phyloP scores from a whole-genome alignment of 371 early-diverging fungal genomes.

The Nematocida homosporus region DNA sequence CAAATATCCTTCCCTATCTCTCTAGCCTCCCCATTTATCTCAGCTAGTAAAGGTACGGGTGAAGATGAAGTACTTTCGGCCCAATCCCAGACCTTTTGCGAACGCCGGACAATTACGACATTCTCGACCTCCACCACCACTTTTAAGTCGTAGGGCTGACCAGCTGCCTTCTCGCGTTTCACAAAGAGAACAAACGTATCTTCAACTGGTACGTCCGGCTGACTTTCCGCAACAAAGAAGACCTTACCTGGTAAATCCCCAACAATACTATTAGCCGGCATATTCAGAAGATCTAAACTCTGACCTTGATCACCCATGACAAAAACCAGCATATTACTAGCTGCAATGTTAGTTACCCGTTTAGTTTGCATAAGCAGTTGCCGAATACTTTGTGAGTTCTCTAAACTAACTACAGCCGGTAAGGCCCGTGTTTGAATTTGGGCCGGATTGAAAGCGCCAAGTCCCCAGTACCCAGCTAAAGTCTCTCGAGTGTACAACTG shows the following conservation, averaged over 20 bases:
- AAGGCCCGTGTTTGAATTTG: neutral
- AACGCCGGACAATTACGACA: constrained; percentile 6
- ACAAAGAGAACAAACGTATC: constrained; percentile 40
- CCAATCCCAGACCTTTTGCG: constrained; percentile 30
- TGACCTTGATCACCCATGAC: neutral
- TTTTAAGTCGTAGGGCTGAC: constrained; percentile 51
- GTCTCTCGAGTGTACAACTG: constrained; percentile 15
- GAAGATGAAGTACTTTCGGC: neutral
- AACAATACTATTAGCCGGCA: constrained; percentile 3
- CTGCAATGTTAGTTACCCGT: neutral
- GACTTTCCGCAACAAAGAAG: constrained; percentile 11
- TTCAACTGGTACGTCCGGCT: constrained; percentile 18
- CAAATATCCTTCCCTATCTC: constrained; percentile 11
- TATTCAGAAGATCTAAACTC: neutral
- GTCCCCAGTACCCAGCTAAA: constrained; percentile 49
- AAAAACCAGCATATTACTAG: neutral
- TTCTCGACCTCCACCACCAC: constrained; percentile 23
- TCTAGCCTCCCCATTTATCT: constrained; percentile 4
- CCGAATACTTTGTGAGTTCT: constrained; percentile 19
- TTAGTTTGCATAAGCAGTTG: constrained; percentile 24
- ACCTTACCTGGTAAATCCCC: neutral
- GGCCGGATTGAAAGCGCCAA: neutral
- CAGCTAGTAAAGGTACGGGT: constrained; percentile 10
- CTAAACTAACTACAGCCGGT: constrained; percentile 21
- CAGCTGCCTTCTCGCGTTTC: constrained; percentile 28